Conservation (phyloP, 208 protist species). For the Trypanosomatidae sp. region DNA sequence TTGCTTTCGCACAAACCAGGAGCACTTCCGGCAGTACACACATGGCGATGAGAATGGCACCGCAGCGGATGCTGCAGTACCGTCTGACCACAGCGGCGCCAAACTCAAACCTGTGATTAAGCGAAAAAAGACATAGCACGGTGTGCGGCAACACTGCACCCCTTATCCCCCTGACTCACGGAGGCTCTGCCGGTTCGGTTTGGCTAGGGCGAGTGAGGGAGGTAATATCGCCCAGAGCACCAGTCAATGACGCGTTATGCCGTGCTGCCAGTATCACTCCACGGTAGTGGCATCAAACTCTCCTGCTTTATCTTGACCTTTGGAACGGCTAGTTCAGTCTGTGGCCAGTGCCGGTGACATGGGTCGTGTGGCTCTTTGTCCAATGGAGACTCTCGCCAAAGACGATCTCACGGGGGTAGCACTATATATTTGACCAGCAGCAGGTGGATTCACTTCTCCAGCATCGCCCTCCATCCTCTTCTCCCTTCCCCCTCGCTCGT, state of each 20-base stretch:
- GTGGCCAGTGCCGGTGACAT: background rate
- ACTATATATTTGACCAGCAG: background rate
- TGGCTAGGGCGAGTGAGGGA: background rate
- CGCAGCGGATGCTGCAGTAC: background rate
- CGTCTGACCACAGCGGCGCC: background rate
- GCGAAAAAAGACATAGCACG: conserved; percentile 6
- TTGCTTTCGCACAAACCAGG: conserved; percentile 67
- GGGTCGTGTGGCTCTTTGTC: background rate
- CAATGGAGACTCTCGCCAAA: background rate
- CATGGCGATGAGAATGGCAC: conserved; percentile 32
- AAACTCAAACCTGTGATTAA: conserved; percentile 25
- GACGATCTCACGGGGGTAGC: background rate
- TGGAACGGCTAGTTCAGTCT: background rate
- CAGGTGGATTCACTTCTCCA: background rate
- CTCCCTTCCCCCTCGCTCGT: background rate
- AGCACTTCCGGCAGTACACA: conserved; percentile 65
- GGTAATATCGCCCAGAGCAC: background rate
- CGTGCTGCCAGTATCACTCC: background rate
- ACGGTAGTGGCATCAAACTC: background rate
- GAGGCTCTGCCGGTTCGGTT: background rate
- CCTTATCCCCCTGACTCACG: background rate
- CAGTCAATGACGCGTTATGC: background rate
- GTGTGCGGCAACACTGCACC: background rate
- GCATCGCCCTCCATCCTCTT: background rate
- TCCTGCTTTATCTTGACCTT: background rate